Evolutionary conservation across 345 rosid species (phyloP), one percentile per base, ranked within the genome.

Genomic region (Corchorus olitorius): DNA sequence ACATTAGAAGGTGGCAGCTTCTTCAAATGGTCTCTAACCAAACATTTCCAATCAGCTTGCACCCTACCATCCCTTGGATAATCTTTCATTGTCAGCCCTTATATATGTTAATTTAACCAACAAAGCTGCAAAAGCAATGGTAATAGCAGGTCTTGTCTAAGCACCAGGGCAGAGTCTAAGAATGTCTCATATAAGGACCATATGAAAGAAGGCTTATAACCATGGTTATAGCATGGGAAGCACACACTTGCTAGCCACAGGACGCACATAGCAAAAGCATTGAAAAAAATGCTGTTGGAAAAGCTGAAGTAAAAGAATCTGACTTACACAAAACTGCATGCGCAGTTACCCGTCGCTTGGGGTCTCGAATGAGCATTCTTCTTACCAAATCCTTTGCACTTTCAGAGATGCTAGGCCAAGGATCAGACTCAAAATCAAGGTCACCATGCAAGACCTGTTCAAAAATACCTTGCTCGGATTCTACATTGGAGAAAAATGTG

Each of bases 341-440:
- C 16, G 98, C 98, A 22, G 94, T 94, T 81, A 89, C 65, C 75
- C 98, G 88, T 83, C 77, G 86, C 79, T 79, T 88, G 35, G 97
- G 97, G 79, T 94, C 97, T 20, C 95, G 88, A 45, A 85, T 86
- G 69, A 94, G 95, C 98, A 94, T 94, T 85, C 76, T 92, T 74
- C 93, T 81, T 48, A 94, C 97, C 77, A 94, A 84, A 85, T 94
- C 97, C 76, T 92, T 94, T 8, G 97, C 98, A 72, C 95, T 85
- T 72, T 90, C 95, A 59, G 98, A 94, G 76, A 94, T 86, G 78
- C 84, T 88, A 68, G 98, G 98, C 98, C 97, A 94, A 14, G 98
- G 98, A 70, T 89, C 97, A 34, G 97, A 89, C 10, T 83, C 69
- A 41, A 94, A 94, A 83, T 94, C 98, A 73, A 94, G 91, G 74